phyloP scores from a whole-genome alignment of 2,329 filamentous ascomycete species.

The Nannizziopsis arthrosporioides region DNA sequence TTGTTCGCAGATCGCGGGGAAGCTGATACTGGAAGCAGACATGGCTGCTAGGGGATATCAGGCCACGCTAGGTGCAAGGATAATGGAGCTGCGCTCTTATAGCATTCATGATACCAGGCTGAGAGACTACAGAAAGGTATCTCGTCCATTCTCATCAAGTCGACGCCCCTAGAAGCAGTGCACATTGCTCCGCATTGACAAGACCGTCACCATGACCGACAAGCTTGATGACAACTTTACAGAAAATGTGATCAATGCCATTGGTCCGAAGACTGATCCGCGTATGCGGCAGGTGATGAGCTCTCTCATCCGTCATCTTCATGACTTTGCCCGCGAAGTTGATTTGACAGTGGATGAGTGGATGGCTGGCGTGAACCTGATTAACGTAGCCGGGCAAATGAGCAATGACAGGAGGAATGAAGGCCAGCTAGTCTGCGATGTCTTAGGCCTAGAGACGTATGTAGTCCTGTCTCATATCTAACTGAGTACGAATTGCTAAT shows the following conservation, averaged over 20 bases:
- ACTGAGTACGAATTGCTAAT: too few species aligned
- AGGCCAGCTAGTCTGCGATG: constrained; percentile 48
- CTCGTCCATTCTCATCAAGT: too few species aligned
- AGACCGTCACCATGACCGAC: neutral
- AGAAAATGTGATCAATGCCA: constrained; percentile 60
- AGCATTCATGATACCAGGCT: too few species aligned
- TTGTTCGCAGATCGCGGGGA: too few species aligned
- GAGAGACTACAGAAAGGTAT: too few species aligned
- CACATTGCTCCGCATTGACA: neutral
- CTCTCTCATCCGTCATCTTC: constrained; percentile 44
- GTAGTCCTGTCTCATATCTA: constrained; percentile 18
- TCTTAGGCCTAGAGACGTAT: constrained; percentile 48
- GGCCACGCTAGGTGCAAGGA: too few species aligned
- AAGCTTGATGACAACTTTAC: constrained; percentile 40
- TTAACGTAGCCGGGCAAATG: constrained; percentile 54
- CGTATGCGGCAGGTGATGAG: constrained; percentile 53
- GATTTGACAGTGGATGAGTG: constrained; percentile 49
- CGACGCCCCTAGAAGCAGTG: neutral
- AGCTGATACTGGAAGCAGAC: too few species aligned
- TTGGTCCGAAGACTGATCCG: constrained; percentile 57
- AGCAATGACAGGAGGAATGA: constrained; percentile 52
- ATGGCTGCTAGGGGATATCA: too few species aligned
- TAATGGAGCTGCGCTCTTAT: too few species aligned
- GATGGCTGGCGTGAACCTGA: constrained; percentile 44
- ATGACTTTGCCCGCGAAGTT: constrained; percentile 49